These are phyloP conservation scores for Exobasidium rhododendri DNA, from an alignment of 1,284 basidiomycete species.

Conservation along the genomic window DNA sequence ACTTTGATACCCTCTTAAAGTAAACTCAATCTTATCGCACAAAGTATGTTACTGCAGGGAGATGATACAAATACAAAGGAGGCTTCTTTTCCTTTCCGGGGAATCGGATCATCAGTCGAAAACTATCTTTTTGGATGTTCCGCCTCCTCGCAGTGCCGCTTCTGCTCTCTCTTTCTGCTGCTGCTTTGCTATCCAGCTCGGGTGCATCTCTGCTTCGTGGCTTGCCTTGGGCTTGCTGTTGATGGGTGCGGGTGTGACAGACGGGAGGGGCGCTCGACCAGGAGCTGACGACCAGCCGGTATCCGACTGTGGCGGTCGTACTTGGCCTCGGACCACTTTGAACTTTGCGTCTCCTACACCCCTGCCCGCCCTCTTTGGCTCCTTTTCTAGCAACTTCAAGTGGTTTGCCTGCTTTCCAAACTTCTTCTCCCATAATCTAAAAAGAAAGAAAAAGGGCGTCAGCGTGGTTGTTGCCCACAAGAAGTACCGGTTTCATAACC, in stretches of 20 bases:
- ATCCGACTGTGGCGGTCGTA: neutral
- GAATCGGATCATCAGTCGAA: conserved; percentile 45
- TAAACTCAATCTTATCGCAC: no score
- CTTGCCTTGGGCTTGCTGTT: conserved; percentile 12
- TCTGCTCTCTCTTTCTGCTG: conserved; percentile 42
- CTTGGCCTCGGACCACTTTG: conserved; percentile 3
- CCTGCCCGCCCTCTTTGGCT: conserved; percentile 9
- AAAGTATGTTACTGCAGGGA: no score
- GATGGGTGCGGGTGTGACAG: neutral
- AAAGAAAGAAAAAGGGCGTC: neutral
- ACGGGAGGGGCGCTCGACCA: neutral
- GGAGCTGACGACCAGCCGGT: neutral
- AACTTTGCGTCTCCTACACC: neutral
- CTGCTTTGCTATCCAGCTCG: conserved; percentile 47
- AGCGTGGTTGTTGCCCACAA: neutral
- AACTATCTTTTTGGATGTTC: conserved; percentile 30
- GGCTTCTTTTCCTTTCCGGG: no score
- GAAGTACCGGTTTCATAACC: conserved; percentile 58
- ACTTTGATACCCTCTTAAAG: no score
- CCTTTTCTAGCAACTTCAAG: conserved; percentile 57
- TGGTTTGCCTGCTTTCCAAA: conserved; percentile 87
- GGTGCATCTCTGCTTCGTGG: conserved; percentile 33
- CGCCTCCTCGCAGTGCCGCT: conserved; percentile 20
- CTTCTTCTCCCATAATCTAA: conserved; percentile 91
- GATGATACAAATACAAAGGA: no score